Conservation (phyloP, 1,284 basidiomycete species). For the Porogramme epimiltina region DNA sequence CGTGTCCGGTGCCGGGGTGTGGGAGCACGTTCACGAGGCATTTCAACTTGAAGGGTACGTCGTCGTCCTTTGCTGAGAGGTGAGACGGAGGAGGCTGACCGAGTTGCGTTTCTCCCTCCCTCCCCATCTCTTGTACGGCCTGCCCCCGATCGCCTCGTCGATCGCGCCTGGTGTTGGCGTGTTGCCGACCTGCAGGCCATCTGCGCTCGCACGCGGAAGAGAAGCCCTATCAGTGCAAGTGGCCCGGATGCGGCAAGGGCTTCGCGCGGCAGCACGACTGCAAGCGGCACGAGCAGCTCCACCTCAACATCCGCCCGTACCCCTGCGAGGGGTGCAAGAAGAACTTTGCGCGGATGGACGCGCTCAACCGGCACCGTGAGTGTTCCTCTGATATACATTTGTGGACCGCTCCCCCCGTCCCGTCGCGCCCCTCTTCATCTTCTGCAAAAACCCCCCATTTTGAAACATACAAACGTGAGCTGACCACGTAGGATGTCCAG, state of each 20-base stretch:
- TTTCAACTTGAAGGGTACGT: constrained; percentile 77
- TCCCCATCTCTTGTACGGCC: constrained; percentile 1
- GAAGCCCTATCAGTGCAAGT: constrained; percentile 82
- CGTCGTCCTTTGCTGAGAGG: constrained; percentile 7
- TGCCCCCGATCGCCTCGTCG: not conserved
- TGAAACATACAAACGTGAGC: constrained; percentile 3
- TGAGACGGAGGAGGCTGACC: constrained; percentile 15
- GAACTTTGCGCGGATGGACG: constrained; percentile 80
- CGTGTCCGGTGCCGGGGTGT: constrained; percentile 76
- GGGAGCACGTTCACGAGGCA: constrained; percentile 83
- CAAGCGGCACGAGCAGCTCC: constrained; percentile 81
- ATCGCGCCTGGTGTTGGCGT: not conserved
- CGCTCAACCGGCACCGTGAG: constrained; percentile 76
- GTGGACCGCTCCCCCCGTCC: not conserved
- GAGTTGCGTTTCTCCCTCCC: constrained; percentile 5
- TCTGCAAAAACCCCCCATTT: constrained; percentile 2
- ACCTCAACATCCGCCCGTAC: constrained; percentile 76
- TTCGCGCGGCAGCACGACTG: constrained; percentile 87
- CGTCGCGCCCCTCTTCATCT: constrained; percentile 1
- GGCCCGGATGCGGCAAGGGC: constrained; percentile 83
- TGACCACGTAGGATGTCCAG: constrained; percentile 31
- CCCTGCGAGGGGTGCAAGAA: constrained; percentile 78
- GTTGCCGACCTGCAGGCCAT: constrained; percentile 51
- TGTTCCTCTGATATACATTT: constrained; percentile 23
- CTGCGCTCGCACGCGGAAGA: constrained; percentile 84